These are phyloP conservation scores for Cicer chorassanicum DNA, from an alignment of 306 rosid genomes.

Conservation along the genomic window DNA sequence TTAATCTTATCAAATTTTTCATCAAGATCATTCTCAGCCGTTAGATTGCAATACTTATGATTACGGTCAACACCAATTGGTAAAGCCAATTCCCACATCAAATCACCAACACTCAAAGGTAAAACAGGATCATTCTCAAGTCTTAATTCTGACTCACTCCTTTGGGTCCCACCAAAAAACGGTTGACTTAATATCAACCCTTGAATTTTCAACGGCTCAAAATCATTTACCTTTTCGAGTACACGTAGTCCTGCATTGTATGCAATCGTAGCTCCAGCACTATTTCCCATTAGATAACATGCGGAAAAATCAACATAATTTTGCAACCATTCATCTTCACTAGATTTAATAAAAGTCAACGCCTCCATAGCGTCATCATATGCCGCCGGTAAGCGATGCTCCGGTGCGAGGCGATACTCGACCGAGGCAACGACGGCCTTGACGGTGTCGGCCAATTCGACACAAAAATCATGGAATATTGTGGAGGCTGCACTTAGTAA, in stretches of 20 bases:
- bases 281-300: conserved; percentile 54
- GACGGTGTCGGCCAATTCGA: conserved; percentile 11
- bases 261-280: conserved; percentile 58
- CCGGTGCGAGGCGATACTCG: conserved; percentile 59
- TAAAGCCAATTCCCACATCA: conserved; percentile 57
- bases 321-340: conserved; percentile 51
- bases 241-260: conserved; percentile 54
- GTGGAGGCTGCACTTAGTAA: conserved; percentile 44
- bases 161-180: conserved; percentile 55
- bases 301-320: conserved; percentile 47
- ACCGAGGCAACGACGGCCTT: conserved; percentile 50
- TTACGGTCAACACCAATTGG: conserved; percentile 58
- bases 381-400: conserved; percentile 58
- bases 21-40: conserved; percentile 21
- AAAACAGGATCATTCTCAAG: conserved; percentile 42
- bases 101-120: conserved; percentile 26
- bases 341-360: conserved; percentile 40
- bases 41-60: conserved; percentile 61
- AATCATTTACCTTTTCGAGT: not conserved
- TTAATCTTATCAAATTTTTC: conserved; percentile 33
- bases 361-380: conserved; percentile 60
- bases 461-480: conserved; percentile 40
- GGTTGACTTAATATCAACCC: conserved; percentile 66
- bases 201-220: not conserved
- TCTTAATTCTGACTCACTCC: conserved; percentile 53